Evolutionary conservation across 2,329 filamentous ascomycete species (phyloP).

Genomic region (Fusarium oligoseptatum): DNA sequence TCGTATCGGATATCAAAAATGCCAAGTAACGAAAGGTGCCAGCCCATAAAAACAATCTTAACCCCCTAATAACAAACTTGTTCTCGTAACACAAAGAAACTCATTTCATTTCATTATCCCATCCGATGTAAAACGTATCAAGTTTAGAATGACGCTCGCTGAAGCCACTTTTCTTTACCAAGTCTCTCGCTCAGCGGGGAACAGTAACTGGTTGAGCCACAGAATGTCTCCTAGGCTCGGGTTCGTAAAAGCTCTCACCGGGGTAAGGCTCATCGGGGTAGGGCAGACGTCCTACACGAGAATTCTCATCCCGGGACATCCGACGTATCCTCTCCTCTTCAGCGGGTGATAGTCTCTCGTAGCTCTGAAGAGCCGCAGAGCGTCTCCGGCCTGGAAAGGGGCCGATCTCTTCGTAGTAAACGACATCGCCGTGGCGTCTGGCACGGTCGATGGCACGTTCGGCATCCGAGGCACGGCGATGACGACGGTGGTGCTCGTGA

Average conservation of each 20-base stretch:
- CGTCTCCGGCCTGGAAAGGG: slow-evolving; percentile 22
- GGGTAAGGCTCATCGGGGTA: slow-evolving; percentile 40
- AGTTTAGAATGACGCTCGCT: neutral
- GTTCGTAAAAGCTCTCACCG: slow-evolving; percentile 37
- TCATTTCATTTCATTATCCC: neutral
- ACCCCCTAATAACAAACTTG: neutral
- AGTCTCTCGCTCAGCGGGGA: slow-evolving; percentile 23
- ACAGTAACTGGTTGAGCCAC: slow-evolving; percentile 27
- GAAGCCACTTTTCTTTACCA: neutral
- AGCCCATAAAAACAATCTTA: slow-evolving; percentile 4
- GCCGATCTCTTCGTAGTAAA: slow-evolving; percentile 38
- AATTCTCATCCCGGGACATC: slow-evolving; percentile 14
- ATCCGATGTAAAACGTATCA: slow-evolving; percentile 6
- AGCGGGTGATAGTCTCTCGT: slow-evolving; percentile 31
- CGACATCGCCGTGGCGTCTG: slow-evolving; percentile 28
- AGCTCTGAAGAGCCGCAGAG: slow-evolving; percentile 26
- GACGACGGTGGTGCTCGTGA: slow-evolving; percentile 21
- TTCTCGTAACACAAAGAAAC: neutral
- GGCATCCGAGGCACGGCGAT: slow-evolving; percentile 24
- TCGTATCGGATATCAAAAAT: slow-evolving; percentile 5
- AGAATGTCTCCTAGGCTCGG: slow-evolving; percentile 28
- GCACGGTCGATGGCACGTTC: slow-evolving; percentile 32
- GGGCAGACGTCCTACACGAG: slow-evolving; percentile 21
- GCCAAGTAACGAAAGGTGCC: slow-evolving; percentile 9
- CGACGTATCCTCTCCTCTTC: slow-evolving; percentile 28